Base-by-base conservation (phyloP, 805 yeast genomes). In the Sugiyamaella qingdaonensis region DNA sequence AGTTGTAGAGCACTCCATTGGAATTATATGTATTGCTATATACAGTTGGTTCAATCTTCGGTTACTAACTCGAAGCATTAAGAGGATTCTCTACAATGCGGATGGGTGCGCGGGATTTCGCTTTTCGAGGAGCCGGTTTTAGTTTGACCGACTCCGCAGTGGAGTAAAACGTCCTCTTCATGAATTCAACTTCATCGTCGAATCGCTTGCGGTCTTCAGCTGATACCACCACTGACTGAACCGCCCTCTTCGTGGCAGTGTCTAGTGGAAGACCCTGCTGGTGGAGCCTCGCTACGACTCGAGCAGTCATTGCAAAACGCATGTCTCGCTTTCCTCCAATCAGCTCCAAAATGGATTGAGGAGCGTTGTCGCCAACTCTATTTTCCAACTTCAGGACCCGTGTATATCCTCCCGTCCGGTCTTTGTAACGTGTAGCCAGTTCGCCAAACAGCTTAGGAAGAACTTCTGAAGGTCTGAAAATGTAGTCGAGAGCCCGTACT, bases 311-410 rank as follows among this genome's bases (percentile, higher is more conserved):
- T 82, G 95, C 86, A 58, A 82, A 78, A 61, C 84, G 80, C 76
- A 87, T 78, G 65, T 88, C 96, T 54, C 81, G 73, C 66, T 74
- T 69, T 2, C 84, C 81, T 61, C 87, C 96, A 1, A 92, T 95
- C 46, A 94, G 74, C 69, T 94, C 99, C 51, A 94, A 65, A 8
- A 91, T 83, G 0, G 94, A 84, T 76, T 88, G 94, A 32, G 91
- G 91, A 0, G 97, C 96, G 56, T 83, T 86, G 67, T 94, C 99
- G 52, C 94, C 91, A 46, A 85, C 69, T 59, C 98, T 78, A 14
- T 91, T 89, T 68, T 94, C 98, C 56, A 94, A 73, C 61, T 80
- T 84, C 57, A 90, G 72, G 51, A 92, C 80, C 60, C 98, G 80
- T 2, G 97, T 89, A 72, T 85, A 92, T 1, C 97, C 97, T 56